Evolutionary conservation across 805 yeast genomes (phyloP).

Genomic region (Candida tallmaniae): DNA sequence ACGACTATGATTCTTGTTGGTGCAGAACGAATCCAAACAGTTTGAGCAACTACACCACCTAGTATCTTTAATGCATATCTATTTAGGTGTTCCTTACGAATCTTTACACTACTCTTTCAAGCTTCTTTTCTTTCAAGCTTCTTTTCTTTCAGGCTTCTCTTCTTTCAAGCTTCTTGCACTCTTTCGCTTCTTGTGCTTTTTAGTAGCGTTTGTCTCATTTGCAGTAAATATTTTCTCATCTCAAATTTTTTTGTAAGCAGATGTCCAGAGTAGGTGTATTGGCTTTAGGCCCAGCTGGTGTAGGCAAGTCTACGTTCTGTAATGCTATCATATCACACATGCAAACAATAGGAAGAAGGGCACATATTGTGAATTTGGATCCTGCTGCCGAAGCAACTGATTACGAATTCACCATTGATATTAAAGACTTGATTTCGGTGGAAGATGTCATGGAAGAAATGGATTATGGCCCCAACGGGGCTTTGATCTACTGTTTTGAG

Average conservation of each 20-base stretch:
- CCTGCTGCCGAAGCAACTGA: conserved; percentile 96
- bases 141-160: too few species aligned
- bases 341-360: conserved; percentile 87
- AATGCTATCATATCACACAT: conserved; percentile 80
- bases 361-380: conserved; percentile 90
- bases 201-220: background rate
- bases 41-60: conserved; percentile 3
- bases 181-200: background rate
- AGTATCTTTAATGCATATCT: too few species aligned
- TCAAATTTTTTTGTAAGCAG: too few species aligned
- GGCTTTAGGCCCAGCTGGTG: conserved; percentile 97
- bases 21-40: conserved; percentile 35
- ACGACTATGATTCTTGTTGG: conserved; percentile 64
- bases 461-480: conserved; percentile 94
- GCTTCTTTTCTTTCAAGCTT: too few species aligned
- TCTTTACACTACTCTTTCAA: too few species aligned
- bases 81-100: too few species aligned
- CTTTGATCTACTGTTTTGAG: conserved; percentile 88
- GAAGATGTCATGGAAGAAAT: conserved; percentile 96
- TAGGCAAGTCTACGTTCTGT: conserved; percentile 91
- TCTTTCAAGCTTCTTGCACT: too few species aligned
- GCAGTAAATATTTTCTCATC: conserved; percentile 1
- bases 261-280: conserved; percentile 96
- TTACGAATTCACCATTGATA: conserved; percentile 88
- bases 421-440: conserved; percentile 81